phyloP scores from a whole-genome alignment of 768 basidiomycete genomes.

The Tylopilus plumbeoviolaceoides region DNA sequence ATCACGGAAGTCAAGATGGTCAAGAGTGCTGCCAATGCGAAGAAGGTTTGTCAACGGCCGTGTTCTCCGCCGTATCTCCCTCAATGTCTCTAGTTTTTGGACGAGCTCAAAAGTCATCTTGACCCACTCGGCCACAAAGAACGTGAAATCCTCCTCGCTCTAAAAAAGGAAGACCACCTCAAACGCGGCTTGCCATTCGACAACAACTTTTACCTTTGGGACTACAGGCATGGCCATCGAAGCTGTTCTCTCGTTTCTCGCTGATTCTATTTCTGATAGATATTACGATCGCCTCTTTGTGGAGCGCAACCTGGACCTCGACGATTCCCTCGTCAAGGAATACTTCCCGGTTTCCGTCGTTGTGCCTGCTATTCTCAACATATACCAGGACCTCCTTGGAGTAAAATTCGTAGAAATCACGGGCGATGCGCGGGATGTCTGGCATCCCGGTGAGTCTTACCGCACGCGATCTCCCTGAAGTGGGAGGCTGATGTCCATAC shows the following conservation, averaged over 20 bases:
- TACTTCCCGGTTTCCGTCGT: slow-evolving; percentile 86
- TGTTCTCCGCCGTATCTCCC: background rate
- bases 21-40: too few species aligned
- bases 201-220: too few species aligned
- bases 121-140: slow-evolving; percentile 70
- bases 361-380: slow-evolving; percentile 74
- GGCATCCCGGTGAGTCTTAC: slow-evolving; percentile 71
- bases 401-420: slow-evolving; percentile 60
- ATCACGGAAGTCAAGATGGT: too few species aligned
- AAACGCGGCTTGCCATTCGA: slow-evolving; percentile 59
- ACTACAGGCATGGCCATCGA: too few species aligned
- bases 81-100: slow-evolving; percentile 56
- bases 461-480: too few species aligned
- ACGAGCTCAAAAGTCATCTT: slow-evolving; percentile 70
- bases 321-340: slow-evolving; percentile 78
- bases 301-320: slow-evolving; percentile 63
- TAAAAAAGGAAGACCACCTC: slow-evolving; percentile 74
- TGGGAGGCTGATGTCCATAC: too few species aligned
- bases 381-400: slow-evolving; percentile 79
- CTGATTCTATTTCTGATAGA: slow-evolving; percentile 14
- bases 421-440: slow-evolving; percentile 58
- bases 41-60: background rate
- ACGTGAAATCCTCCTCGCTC: slow-evolving; percentile 55
- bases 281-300: slow-evolving; percentile 41
- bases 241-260: too few species aligned